Percentiles rank a stretch among this genome's conserved stretches.
These are phyloP conservation scores for Byssothecium circinans DNA, from an alignment of 2,329 filamentous ascomycete genomes.

Conservation along the genomic window DNA sequence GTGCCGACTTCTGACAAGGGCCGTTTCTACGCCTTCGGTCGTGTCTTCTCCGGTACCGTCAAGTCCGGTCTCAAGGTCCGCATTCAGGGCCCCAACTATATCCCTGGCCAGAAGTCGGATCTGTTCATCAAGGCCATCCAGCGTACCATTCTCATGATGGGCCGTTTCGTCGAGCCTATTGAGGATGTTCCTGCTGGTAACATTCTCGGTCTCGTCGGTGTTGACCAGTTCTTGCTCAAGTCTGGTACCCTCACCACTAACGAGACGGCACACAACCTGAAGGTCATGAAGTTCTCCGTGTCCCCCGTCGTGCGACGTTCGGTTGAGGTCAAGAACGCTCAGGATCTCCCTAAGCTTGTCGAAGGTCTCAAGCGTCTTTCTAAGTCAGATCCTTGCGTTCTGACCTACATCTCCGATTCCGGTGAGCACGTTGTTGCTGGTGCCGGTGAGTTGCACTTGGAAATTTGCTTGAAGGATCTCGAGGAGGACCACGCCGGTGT, in stretches of 20 bases:
- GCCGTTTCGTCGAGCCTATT: constrained; percentile 97
- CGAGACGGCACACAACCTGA: constrained; percentile 98
- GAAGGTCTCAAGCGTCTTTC: constrained; percentile 99
- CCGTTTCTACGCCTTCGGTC: constrained; percentile 99
- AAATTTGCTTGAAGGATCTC: constrained; percentile 99
- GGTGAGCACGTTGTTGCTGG: constrained; percentile 99
- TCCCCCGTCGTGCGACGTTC: constrained; percentile 98
- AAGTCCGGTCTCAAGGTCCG: constrained; percentile 98
- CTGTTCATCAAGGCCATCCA: constrained; percentile 99
- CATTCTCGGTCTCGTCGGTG: constrained; percentile 98
- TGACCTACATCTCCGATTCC: constrained; percentile 84
- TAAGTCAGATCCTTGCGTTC: constrained; percentile 98
- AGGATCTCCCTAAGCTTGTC: constrained; percentile 98
- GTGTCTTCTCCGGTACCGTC: constrained; percentile 99
- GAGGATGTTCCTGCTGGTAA: constrained; percentile 99
- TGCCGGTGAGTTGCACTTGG: constrained; percentile 98
- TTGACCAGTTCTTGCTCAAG: constrained; percentile 99
- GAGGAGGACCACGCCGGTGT: constrained; percentile 99
- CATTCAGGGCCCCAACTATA: constrained; percentile 99
- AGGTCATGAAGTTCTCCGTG: constrained; percentile 99
- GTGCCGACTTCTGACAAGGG: constrained; percentile 99
- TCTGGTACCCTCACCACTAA: constrained; percentile 98
- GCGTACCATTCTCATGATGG: constrained; percentile 99
- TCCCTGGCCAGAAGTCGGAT: constrained; percentile 97
- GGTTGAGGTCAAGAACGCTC: constrained; percentile 99